Evolutionary conservation across 169 alveolate genomes (phyloP).

Genomic region (Amoebophrya sp.): DNA sequence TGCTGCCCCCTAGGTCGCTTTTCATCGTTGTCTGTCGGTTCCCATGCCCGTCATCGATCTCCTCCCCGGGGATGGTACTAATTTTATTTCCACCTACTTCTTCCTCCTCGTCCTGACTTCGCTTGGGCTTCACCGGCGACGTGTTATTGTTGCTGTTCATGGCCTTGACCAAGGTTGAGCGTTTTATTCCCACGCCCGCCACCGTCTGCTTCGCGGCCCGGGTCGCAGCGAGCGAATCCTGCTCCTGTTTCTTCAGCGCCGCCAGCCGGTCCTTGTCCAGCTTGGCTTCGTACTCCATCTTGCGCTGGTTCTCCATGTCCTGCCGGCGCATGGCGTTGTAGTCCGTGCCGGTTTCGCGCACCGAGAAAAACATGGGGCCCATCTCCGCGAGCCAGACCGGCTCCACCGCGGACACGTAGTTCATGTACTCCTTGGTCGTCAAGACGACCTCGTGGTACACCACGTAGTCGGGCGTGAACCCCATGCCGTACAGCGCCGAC

Average conservation of each 20-base stretch:
- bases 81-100: too few relatives aligned
- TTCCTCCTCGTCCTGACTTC: too few relatives aligned
- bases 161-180: too few relatives aligned
- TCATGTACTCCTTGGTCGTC: conserved; percentile 98
- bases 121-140: too few relatives aligned
- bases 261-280: neutral
- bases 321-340: neutral
- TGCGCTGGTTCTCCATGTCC: neutral
- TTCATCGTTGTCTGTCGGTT: too few relatives aligned
- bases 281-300: neutral
- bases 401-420: conserved; percentile 93
- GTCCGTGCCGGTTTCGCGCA: conserved; percentile 36
- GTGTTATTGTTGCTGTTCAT: too few relatives aligned
- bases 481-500: conserved; percentile 93
- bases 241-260: neutral
- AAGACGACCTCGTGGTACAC: conserved; percentile 98
- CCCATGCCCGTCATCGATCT: too few relatives aligned
- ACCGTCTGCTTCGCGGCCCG: too few relatives aligned
- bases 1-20: too few relatives aligned
- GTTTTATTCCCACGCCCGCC: too few relatives aligned
- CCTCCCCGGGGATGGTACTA: too few relatives aligned
- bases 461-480: conserved; percentile 98
- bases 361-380: conserved; percentile 68
- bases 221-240: neutral
- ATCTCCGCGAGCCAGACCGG: conserved; percentile 94